Conservation (phyloP, 768 basidiomycete genomes). For the Macrolepiota albuminosa region DNA sequence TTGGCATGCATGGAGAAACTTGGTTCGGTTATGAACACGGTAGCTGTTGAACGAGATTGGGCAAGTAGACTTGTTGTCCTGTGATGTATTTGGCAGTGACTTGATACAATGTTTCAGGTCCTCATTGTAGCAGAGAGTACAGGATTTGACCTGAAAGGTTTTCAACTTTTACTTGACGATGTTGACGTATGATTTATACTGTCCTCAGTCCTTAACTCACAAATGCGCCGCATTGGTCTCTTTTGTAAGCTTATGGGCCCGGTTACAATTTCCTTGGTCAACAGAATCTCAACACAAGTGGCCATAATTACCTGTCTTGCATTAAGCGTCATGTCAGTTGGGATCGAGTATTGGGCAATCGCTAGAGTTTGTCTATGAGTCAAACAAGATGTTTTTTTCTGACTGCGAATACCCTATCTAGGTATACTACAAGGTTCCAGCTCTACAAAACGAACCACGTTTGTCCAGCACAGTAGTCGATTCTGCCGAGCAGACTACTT, state of each 20-base stretch:
- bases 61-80: conserved; percentile 7
- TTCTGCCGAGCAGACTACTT: not conserved
- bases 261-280: conserved; percentile 19
- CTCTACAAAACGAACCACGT: not conserved
- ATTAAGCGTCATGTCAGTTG: conserved; percentile 17
- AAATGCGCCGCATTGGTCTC: conserved; percentile 27
- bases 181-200: conserved; percentile 6
- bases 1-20: conserved; percentile 25
- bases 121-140: conserved; percentile 6
- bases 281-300: conserved; percentile 17
- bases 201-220: conserved; percentile 19
- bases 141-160: conserved; percentile 1
- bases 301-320: conserved; percentile 16
- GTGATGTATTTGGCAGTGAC: not conserved
- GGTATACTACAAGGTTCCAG: conserved; percentile 3
- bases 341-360: conserved; percentile 21
- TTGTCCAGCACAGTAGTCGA: not conserved
- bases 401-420: not conserved
- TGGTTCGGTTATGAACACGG: conserved; percentile 20
- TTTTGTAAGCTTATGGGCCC: conserved; percentile 24
- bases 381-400: not conserved
- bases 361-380: conserved; percentile 15
- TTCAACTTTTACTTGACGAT: not conserved
- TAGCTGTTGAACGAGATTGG: conserved; percentile 26
- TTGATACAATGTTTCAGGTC: not conserved